Conservation (phyloP, 176 grass and related monocot species). For the Microstegium vimineum region DNA sequence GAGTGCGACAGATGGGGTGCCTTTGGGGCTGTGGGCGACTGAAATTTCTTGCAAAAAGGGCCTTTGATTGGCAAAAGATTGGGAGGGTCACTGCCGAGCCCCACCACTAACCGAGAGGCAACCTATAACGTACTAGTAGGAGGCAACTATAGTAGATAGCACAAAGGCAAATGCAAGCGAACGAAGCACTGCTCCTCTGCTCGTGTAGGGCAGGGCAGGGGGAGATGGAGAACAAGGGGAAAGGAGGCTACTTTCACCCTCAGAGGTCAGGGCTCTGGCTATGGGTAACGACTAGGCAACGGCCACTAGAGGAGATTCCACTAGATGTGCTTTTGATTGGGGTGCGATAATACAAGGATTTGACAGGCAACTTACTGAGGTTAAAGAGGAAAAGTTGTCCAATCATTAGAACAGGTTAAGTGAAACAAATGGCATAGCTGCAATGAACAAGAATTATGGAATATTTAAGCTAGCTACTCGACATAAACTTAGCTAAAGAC, state of each 20-base stretch:
- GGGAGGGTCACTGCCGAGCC: constrained; percentile 18
- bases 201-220: neutral
- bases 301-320: constrained; percentile 24
- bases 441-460: neutral
- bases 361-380: neutral
- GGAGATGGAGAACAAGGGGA: neutral
- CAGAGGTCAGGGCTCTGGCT: neutral
- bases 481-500: neutral
- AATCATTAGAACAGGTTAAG: neutral
- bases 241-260: constrained; percentile 35
- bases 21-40: neutral
- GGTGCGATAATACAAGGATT: constrained; percentile 2
- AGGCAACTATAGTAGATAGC: too few relatives aligned
- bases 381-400: neutral
- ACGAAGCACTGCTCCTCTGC: neutral
- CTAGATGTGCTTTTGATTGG: constrained; percentile 20
- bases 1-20: constrained; percentile 24
- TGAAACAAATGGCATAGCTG: neutral
- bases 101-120: constrained; percentile 17
- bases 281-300: constrained; percentile 19
- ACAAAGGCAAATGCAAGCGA: constrained; percentile 5
- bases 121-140: too few relatives aligned
- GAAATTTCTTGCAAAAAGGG: constrained; percentile 43
- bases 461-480: neutral
- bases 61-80: constrained; percentile 38